Evolutionary conservation across 2,329 filamentous ascomycete genomes (phyloP).

Genomic region (Microsporum audouinii): DNA sequence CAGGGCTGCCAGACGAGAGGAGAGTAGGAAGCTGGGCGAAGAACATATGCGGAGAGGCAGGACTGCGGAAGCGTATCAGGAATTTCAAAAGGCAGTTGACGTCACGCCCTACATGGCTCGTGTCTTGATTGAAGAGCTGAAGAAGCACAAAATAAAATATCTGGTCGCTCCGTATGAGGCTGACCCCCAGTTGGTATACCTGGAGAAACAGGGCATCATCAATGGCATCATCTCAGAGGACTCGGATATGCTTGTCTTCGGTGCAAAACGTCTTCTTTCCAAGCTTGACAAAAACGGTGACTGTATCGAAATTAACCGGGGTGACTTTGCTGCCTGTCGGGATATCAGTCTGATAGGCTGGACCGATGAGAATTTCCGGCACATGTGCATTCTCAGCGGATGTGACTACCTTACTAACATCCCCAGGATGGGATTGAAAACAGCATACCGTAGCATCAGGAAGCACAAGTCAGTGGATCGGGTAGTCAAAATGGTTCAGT

Average conservation of each 20-base stretch:
- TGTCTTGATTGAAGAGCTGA: slow-evolving; percentile 81
- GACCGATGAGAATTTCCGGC: slow-evolving; percentile 81
- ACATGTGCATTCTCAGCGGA: slow-evolving; percentile 92
- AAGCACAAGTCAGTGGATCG: slow-evolving; percentile 82
- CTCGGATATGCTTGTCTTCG: slow-evolving; percentile 91
- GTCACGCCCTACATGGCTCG: slow-evolving; percentile 94
- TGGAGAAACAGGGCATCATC: slow-evolving; percentile 75
- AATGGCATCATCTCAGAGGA: slow-evolving; percentile 89
- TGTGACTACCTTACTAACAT: slow-evolving; percentile 91
- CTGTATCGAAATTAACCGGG: slow-evolving; percentile 80
- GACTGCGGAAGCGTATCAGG: slow-evolving; percentile 63
- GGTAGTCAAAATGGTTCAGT: slow-evolving; percentile 69
- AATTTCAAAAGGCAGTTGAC: slow-evolving; percentile 91
- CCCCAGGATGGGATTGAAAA: slow-evolving; percentile 79
- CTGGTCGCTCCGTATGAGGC: slow-evolving; percentile 95
- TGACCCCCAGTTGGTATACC: slow-evolving; percentile 89
- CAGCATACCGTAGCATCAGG: slow-evolving; percentile 77
- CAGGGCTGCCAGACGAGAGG: slow-evolving; percentile 61
- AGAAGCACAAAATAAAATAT: slow-evolving; percentile 66
- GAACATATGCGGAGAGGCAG: slow-evolving; percentile 76
- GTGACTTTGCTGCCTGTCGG: slow-evolving; percentile 76
- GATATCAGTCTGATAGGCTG: slow-evolving; percentile 84
- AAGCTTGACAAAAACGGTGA: slow-evolving; percentile 92
- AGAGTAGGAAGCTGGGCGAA: slow-evolving; percentile 62
- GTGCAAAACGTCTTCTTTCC: slow-evolving; percentile 77